These are phyloP conservation scores for Trebouxia sp. DNA, from an alignment of 139 green algal species.

Conservation along the genomic window DNA sequence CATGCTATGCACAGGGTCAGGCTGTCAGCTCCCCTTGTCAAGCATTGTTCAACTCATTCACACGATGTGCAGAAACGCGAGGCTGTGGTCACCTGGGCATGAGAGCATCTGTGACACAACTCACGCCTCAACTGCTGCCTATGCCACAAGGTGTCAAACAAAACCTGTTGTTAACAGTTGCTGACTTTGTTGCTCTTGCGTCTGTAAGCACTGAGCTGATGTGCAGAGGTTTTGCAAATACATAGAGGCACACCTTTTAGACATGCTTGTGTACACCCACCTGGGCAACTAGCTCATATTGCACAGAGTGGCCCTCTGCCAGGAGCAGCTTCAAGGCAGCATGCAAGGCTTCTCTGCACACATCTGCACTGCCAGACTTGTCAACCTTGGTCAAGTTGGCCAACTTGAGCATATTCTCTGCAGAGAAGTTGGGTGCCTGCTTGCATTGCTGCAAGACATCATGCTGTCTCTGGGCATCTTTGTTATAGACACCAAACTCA, in stretches of 20 bases:
- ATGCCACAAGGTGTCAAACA: no score
- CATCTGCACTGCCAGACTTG: not conserved
- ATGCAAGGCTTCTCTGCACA: not conserved
- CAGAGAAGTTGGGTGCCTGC: constrained; percentile 36
- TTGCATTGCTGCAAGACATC: constrained; percentile 25
- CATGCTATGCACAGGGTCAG: no score
- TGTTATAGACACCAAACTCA: constrained; percentile 11
- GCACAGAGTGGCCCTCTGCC: not conserved
- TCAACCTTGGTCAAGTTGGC: not conserved
- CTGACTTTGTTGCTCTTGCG: no score
- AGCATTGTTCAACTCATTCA: no score
- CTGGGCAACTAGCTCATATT: constrained; percentile 21
- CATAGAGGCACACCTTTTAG: not conserved
- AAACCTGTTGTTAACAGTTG: no score
- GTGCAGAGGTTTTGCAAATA: not conserved
- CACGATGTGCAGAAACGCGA: no score
- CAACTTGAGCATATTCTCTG: constrained; percentile 58
- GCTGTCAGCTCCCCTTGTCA: no score
- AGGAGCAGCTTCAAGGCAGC: constrained; percentile 4
- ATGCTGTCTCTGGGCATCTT: not conserved
- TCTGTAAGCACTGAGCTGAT: no score
- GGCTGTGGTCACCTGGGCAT: no score
- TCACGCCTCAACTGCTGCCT: no score
- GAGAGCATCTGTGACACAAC: no score
- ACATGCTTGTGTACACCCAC: not conserved